Base-by-base conservation (phyloP, 1,284 basidiomycete species). In the Sporisorium iseilematis-ciliati region DNA sequence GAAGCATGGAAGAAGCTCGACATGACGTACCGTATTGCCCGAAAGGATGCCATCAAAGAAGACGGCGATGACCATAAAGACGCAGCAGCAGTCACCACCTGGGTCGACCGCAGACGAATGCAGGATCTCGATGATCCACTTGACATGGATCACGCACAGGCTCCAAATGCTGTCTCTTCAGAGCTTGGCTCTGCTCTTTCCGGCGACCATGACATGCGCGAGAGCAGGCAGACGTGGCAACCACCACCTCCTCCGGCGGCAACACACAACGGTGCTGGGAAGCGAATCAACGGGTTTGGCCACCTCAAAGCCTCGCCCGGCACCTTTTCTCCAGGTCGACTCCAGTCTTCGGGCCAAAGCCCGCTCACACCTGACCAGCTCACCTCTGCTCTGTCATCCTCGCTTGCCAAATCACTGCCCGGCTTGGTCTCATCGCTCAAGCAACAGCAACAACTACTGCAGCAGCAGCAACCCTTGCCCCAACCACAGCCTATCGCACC, bases 1-100 rank as follows among this genome's bases (percentile, higher is more conserved):
- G 88, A 88, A 20, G 88, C 90, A 57, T 97, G 94, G 94, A 89
- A 90, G 35, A 88, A 88, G 20, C 88, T 96, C 46, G 90, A 92
- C 54, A 86, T 91, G 42, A 91, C 90, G 10, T 95, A 93, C 85
- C 91, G 93, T 75, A 96, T 97, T 54, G 86, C 86, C 1, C 80
- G 84, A 52, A 88, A 87, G 16, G 87, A 86, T 31, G 87, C 87
- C 56, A 87, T 85, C 38, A 88, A 86, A 12, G 86, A 87, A 85
- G 86, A 46, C 56, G 69, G 64, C 26, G 78, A 77, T 8, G 79
- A 70, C 40, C 48, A 33, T 23, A 61, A 62, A 25, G 66, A 66
- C 12, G 48, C 48, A 14, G 43, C 57, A 16, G 50, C 59, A 4
- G 55, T 57, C 25, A 40, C 52, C 35, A 61, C 65, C 0, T 75